Percentiles rank a stretch among this genome's conserved stretches.
Evolutionary conservation across 1,139 yeast genomes (phyloP).

Genomic region (Candida glucosophila): DNA sequence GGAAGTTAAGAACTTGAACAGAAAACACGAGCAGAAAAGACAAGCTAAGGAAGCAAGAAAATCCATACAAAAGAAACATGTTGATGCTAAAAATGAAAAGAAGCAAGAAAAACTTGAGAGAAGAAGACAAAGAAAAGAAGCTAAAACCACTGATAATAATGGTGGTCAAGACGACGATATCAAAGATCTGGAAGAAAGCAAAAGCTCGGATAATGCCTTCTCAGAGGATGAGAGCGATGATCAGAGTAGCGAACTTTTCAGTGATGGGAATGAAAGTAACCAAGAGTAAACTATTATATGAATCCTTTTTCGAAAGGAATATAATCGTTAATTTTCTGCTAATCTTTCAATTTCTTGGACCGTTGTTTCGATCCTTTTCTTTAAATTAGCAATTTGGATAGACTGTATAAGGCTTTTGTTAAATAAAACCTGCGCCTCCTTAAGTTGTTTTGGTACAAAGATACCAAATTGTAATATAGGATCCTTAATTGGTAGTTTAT

Average conservation of each 20-base stretch:
- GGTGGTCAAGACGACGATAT: not conserved
- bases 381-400: slow-evolving; percentile 21
- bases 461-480: slow-evolving; percentile 46
- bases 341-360: slow-evolving; percentile 10
- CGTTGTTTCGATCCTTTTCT: slow-evolving; percentile 11
- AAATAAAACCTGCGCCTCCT: slow-evolving; percentile 32
- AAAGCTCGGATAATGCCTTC: too few relatives aligned
- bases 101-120: slow-evolving; percentile 69
- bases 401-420: slow-evolving; percentile 17
- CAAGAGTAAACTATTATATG: too few relatives aligned
- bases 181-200: too few relatives aligned
- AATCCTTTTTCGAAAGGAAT: too few relatives aligned
- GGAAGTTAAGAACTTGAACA: slow-evolving; percentile 57
- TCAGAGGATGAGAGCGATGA: too few relatives aligned
- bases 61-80: slow-evolving; percentile 71
- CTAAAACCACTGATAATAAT: slow-evolving; percentile 11
- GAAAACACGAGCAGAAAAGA: slow-evolving; percentile 54
- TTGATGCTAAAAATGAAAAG: slow-evolving; percentile 65
- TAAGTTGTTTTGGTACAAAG: slow-evolving; percentile 35
- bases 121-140: slow-evolving; percentile 42
- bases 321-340: too few relatives aligned
- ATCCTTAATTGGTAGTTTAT: slow-evolving; percentile 17
- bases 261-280: too few relatives aligned
- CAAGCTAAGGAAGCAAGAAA: slow-evolving; percentile 65
- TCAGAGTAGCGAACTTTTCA: too few relatives aligned